phyloP scores from a whole-genome alignment of 1,139 yeast species.

The Saccharomyces hybrid region DNA sequence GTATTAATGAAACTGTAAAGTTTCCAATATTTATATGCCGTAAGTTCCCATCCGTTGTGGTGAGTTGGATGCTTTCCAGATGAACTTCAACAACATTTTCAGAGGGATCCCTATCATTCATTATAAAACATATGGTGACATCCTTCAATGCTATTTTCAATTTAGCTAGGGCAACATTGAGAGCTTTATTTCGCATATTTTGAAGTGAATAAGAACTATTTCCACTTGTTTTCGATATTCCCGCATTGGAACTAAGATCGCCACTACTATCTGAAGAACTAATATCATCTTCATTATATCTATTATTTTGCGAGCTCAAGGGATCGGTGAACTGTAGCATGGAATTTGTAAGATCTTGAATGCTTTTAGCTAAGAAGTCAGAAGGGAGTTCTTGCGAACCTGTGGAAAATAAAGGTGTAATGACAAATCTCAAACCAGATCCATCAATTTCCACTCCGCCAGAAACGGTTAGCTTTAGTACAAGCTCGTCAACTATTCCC shows the following conservation, averaged over 20 bases:
- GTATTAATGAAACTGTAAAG: neutral
- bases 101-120: constrained; percentile 11
- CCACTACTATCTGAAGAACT: neutral
- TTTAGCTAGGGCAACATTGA: constrained; percentile 29
- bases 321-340: constrained; percentile 38
- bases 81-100: neutral
- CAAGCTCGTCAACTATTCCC: constrained; percentile 53
- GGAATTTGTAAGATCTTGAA: constrained; percentile 57
- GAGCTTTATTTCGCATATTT: constrained; percentile 28
- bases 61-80: constrained; percentile 3
- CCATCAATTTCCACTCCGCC: constrained; percentile 65
- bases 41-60: neutral
- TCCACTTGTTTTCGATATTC: neutral
- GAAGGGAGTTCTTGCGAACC: neutral
- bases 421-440: constrained; percentile 49
- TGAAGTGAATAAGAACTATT: constrained; percentile 15
- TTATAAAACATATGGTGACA: constrained; percentile 17
- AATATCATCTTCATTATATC: constrained; percentile 14
- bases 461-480: constrained; percentile 44
- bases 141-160: constrained; percentile 22
- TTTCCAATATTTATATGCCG: neutral
- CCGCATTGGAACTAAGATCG: neutral
- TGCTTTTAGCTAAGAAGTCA: constrained; percentile 50
- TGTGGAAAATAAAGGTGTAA: constrained; percentile 19
- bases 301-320: constrained; percentile 10